A percentile compares a stretch with the other conserved stretches of the same genome.
Conservation (phyloP, 2,329 filamentous ascomycete species). For the Fusarium guadeloupense region DNA sequence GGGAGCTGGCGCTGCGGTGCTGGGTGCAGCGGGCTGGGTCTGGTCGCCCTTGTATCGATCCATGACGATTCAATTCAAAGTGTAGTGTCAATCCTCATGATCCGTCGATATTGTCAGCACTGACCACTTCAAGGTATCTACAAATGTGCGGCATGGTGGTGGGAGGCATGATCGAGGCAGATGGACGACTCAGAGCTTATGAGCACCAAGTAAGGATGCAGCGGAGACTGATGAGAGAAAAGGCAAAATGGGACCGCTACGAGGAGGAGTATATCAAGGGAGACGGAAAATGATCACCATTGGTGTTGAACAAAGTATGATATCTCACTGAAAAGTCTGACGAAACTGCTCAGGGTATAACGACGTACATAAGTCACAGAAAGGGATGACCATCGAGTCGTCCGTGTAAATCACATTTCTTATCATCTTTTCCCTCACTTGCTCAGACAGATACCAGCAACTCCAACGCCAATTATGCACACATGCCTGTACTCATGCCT, state of each 20-base stretch:
- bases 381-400: constrained; percentile 24
- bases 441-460: constrained; percentile 28
- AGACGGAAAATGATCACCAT: constrained; percentile 46
- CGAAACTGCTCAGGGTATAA: constrained; percentile 20
- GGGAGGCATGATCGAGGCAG: constrained; percentile 80
- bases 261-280: constrained; percentile 67
- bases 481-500: constrained; percentile 1
- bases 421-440: constrained; percentile 30
- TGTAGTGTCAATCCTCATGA: constrained; percentile 59
- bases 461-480: constrained; percentile 32
- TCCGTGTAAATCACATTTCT: constrained; percentile 37
- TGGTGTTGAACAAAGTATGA: not conserved
- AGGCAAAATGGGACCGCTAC: constrained; percentile 74
- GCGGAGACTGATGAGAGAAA: constrained; percentile 69
- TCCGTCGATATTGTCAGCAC: not conserved
- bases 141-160: constrained; percentile 89
- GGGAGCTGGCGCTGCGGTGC: constrained; percentile 71
- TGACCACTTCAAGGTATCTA: constrained; percentile 66
- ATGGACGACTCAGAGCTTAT: constrained; percentile 72
- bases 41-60: constrained; percentile 77
- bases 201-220: constrained; percentile 72
- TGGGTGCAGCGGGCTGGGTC: constrained; percentile 69
- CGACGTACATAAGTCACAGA: constrained; percentile 29
- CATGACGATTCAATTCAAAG: constrained; percentile 79
- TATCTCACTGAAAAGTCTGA: constrained; percentile 7